phyloP scores from a whole-genome alignment of 108 stramenopile species.

The Pinguiococcus pyrenoidosus region DNA sequence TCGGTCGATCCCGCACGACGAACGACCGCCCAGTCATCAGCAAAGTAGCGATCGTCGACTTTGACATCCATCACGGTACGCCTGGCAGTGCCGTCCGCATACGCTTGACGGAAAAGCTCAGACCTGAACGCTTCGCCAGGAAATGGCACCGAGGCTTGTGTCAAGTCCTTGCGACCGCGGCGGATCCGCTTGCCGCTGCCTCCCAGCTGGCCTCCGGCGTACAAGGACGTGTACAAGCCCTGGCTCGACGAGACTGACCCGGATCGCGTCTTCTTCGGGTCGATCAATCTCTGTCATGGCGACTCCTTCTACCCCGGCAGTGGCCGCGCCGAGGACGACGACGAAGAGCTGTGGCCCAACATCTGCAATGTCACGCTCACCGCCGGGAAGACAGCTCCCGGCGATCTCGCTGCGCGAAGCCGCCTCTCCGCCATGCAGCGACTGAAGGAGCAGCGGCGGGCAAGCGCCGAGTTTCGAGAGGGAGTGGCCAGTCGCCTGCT shows the following conservation, averaged over 20 bases:
- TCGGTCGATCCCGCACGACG: neutral
- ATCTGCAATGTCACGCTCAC: conserved; percentile 19
- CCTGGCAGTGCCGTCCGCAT: too few relatives aligned
- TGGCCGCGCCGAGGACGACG: conserved; percentile 3
- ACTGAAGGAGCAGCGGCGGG: conserved; percentile 2
- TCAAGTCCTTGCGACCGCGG: conserved; percentile 16
- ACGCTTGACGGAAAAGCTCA: too few relatives aligned
- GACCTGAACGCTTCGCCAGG: conserved; percentile 18
- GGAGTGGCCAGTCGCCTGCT: conserved; percentile 8
- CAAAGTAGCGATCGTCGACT: conserved; percentile 43
- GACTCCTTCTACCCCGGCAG: conserved; percentile 15
- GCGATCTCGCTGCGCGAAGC: conserved; percentile 7
- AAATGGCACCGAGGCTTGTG: conserved; percentile 43
- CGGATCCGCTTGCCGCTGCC: conserved; percentile 8
- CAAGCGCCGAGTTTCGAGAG: conserved; percentile 6
- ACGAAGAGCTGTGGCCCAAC: neutral
- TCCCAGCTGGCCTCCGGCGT: conserved; percentile 16
- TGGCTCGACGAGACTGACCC: conserved; percentile 22
- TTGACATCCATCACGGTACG: conserved; percentile 21
- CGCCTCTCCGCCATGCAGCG: conserved; percentile 4
- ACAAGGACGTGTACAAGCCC: conserved; percentile 18
- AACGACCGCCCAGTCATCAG: conserved; percentile 14
- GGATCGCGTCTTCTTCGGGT: conserved; percentile 28
- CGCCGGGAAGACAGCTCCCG: conserved; percentile 7
- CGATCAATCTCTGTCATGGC: conserved; percentile 19